Evolutionary conservation across 345 rosid species (phyloP), one percentile per base, ranked within the genome.

Genomic region (Eucalyptus regnans): DNA sequence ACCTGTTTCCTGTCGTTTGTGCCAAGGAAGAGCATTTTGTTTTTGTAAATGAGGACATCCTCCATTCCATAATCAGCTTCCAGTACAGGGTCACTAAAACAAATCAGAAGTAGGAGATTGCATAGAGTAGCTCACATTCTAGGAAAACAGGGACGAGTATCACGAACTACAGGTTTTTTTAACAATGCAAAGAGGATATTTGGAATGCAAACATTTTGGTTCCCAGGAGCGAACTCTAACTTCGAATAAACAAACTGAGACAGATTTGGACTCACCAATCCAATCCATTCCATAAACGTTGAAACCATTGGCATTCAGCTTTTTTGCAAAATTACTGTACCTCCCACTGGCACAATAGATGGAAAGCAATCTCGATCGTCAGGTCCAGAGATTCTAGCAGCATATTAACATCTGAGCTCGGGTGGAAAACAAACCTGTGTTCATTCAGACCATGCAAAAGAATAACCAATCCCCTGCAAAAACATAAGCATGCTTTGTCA

Each of bases 211-310:
- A 76, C 83, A 76, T 76, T 37, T 37, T 37, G 8, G 27, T 76
- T 37, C 48, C 83, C 27, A 20, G 83, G 48, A 37, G 27, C 27
- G 4, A 76, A 76, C 46, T 33, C 46, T 18, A 37, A 37, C 81
- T 33, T 71, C 25, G 25, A 76, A 37, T 37, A 76, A 37, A 27
- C 83, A 37, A 76, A 76, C 83, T 18, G 83, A 64, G 58, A 66
- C 50, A 41, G 37, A n/a, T 48, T 54, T 86, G 25, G 58, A 89
- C 93, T 94, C 90, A 98, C 99, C 99, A 85, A 95, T 96, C 99
- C 99, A 98, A 90, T 98, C 99, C 92, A 98, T 94, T 86, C 96
- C 99, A 90, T 94, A 96, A 89, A 98, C 99, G 90, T 96, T 97
- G 96, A 96, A 96, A 84, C 98, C 96, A 89, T 94, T 92, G 29